Base-by-base conservation (phyloP, 441 rosid species). In the Adansonia gregorii region DNA sequence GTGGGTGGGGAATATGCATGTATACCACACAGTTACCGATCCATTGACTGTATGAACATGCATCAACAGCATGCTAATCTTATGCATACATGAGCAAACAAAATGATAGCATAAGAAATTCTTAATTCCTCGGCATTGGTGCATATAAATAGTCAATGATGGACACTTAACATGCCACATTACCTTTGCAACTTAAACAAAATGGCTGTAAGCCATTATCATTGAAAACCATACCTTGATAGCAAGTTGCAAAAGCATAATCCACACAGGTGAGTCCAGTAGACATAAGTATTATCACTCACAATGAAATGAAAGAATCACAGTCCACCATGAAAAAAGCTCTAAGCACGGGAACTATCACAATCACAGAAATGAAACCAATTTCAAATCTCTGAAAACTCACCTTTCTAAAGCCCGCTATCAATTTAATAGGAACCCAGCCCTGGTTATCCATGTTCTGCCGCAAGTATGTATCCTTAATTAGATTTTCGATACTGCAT, bases 391-490 rank as follows among this genome's bases (percentile, higher is more conserved):
- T 11, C 54, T 8, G 5, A 76, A 76, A 67, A 77, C 87, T 87
- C 79, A 95, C 99, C 87, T 86, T 93, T 10, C 86, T 91, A 88
- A 96, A 96, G 81, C 92, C 86, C 66, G 99, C 97, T 78, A 96
- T 86, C 76, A 90, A 81, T 72, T 75, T 76, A 71, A 96, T 82
- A 17, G 91, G 86, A 79, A 86, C 96, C 97, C 97, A 95, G 79
- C 99, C 99, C 60, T 90, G 91, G 8, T 88, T 93, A 90, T 96
- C 96, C 99, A 96, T 96, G 77, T 83, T 86, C 79, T 79, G 86
- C 78, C 99, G 92, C 91, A 96, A 90, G 88, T 72, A 96, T 77
- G 78, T 82, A 85, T 96, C 99, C 79, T 80, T 88, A 72, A 90
- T 77, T 82, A 96, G 87, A 86, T 96, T 96, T 48, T 88, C 97